Evolutionary conservation across 805 yeast genomes (phyloP), one percentile per base, ranked within the genome.

Genomic region (Yarrowia sp.): DNA sequence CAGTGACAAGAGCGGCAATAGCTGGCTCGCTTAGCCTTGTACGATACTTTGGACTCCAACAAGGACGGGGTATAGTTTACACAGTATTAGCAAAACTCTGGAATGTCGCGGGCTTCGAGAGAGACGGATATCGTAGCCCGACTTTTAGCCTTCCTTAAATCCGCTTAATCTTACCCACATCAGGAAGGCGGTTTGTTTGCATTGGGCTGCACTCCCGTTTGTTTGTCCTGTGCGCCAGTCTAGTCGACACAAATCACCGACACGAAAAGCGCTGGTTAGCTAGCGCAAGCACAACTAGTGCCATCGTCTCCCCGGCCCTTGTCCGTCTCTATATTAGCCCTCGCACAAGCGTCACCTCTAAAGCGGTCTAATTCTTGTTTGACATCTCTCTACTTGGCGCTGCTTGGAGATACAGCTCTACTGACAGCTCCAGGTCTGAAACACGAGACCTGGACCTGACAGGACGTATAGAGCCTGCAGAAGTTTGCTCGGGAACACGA

Each of bases 401-500:
- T n/a, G n/a, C n/a, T n/a, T n/a, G n/a, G n/a, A n/a, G n/a, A n/a
- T n/a, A n/a, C n/a, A n/a, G n/a, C n/a, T n/a, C n/a, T n/a, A n/a
- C 17, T 44, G 49, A 44, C 49, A 44, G 32, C 21, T 24, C 17
- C 8, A 3, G 14, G 46, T 10, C 19, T 46, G 51, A 46, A 46
- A 46, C 51, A 46, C 33, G 51, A 46, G 22, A 1, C 8, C 2
- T 12, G 10, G 16, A n/a, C n/a, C 10, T 5, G 12, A n/a, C 30
- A 30, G 16, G 17, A 17, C 11, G 5, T 2, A 11, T 16, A 8
- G 35, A 26, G 35, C 51, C 21, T 46, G 51, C 51, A 46, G 51
- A 46, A 17, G 51, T 46, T 46, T 46, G 51, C 51, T 43, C n/a
- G 51, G 26, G 17, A 46, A 28, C 51, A 46, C 51, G 51, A 46